Percentiles rank a stretch among this genome's conserved stretches.
phyloP scores from a whole-genome alignment of 2,329 filamentous ascomycete genomes.

The Arachnomyces sp. region DNA sequence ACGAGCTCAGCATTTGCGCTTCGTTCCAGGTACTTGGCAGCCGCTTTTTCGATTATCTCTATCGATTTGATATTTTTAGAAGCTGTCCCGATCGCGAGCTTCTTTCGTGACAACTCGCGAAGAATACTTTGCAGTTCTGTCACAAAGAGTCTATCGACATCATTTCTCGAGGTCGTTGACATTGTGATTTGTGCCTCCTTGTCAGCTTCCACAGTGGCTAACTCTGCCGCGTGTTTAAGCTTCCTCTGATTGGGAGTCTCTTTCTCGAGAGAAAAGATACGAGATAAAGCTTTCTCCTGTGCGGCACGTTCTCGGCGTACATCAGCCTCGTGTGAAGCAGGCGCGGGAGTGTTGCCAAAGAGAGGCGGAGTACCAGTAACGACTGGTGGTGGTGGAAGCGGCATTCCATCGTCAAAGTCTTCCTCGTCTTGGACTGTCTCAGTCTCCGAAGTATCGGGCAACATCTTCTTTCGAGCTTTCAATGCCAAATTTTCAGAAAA shows the following conservation, averaged over 20 bases:
- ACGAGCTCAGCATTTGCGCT: constrained; percentile 1
- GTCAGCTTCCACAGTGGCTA: constrained; percentile 8
- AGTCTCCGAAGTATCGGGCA: constrained; percentile 42
- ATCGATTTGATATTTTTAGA: constrained; percentile 42
- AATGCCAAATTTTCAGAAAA: constrained; percentile 48
- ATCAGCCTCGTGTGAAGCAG: constrained; percentile 13
- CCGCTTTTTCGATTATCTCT: constrained; percentile 44
- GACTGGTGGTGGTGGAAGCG: constrained; percentile 6
- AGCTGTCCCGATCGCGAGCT: constrained; percentile 5
- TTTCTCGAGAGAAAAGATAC: constrained; percentile 14
- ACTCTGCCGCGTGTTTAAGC: constrained; percentile 11
- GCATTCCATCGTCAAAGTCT: constrained; percentile 41
- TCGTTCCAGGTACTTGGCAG: constrained; percentile 42
- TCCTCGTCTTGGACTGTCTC: constrained; percentile 32
- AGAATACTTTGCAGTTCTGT: constrained; percentile 11
- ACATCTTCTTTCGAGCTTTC: constrained; percentile 38
- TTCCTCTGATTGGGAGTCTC: constrained; percentile 5
- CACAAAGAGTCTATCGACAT: constrained; percentile 11
- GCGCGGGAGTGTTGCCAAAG: constrained; percentile 3
- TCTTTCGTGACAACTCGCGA: constrained; percentile 5
- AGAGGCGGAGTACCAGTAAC: neutral
- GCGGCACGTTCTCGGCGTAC: constrained; percentile 13
- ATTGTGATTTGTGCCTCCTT: constrained; percentile 5
- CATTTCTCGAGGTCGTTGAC: constrained; percentile 2
- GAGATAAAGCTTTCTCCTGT: constrained; percentile 15